These are phyloP conservation scores for Ceraceosorus guamensis DNA, from an alignment of 1,284 basidiomycete genomes.

Conservation along the genomic window DNA sequence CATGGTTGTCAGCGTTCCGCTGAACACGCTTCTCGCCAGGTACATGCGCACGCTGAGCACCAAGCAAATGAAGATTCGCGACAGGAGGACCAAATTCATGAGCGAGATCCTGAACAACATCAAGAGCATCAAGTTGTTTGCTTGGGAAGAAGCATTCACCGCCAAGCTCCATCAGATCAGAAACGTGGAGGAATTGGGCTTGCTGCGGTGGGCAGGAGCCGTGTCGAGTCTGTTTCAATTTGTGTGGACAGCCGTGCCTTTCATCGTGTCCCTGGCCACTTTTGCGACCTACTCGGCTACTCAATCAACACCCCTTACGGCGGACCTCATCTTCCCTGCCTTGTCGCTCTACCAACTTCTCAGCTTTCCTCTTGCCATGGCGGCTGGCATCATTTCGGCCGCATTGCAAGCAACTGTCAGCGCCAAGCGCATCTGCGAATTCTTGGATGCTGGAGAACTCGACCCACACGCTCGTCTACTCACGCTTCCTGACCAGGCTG, in stretches of 20 bases:
- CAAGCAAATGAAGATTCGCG: conserved; percentile 82
- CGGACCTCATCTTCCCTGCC: conserved; percentile 87
- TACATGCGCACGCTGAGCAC: conserved; percentile 73
- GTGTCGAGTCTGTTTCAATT: conserved; percentile 43
- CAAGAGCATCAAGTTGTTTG: conserved; percentile 60
- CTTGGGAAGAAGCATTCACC: conserved; percentile 76
- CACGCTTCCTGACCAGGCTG: conserved; percentile 5
- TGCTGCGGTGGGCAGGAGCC: conserved; percentile 53
- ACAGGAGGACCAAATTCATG: conserved; percentile 54
- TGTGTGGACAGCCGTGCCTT: conserved; percentile 46
- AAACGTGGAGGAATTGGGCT: conserved; percentile 74
- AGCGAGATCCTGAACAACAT: conserved; percentile 62
- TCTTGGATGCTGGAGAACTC: conserved; percentile 72
- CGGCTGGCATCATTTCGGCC: conserved; percentile 57
- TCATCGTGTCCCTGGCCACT: conserved; percentile 64
- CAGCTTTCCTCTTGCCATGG: conserved; percentile 75
- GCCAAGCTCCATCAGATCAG: conserved; percentile 66
- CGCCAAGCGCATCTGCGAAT: conserved; percentile 67
- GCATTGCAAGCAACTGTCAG: conserved; percentile 70
- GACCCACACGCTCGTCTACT: conserved; percentile 59
- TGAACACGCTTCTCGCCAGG: conserved; percentile 23
- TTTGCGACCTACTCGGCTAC: conserved; percentile 72
- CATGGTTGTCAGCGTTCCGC: conserved; percentile 55
- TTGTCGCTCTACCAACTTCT: conserved; percentile 87
- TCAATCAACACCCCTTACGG: conserved; percentile 67